These are phyloP conservation scores for Crotalaria pallida DNA, from an alignment of 306 rosid genomes.

Conservation along the genomic window DNA sequence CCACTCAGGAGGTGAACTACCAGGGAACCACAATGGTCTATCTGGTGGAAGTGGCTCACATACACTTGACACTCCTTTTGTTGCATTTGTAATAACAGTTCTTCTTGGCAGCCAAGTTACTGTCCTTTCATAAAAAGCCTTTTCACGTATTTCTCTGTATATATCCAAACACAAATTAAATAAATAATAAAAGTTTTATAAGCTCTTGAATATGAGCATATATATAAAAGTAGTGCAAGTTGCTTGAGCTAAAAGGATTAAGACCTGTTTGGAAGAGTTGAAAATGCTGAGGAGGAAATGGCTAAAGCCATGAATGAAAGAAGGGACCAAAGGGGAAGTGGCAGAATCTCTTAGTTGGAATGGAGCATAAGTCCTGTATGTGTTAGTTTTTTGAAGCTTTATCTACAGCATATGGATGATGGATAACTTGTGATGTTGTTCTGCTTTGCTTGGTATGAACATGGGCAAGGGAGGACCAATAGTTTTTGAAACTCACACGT, in stretches of 20 bases:
- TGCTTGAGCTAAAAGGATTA: background rate
- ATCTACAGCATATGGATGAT: constrained; percentile 19
- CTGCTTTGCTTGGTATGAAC: constrained; percentile 2
- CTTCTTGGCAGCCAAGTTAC: constrained; percentile 25
- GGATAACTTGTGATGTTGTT: constrained; percentile 12
- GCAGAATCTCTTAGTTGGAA: constrained; percentile 2
- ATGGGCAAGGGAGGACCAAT: constrained; percentile 1
- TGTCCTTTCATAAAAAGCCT: constrained; percentile 19
- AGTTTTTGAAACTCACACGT: constrained; percentile 13
- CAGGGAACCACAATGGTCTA: constrained; percentile 89
- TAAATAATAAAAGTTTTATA: no score
- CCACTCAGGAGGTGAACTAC: constrained; percentile 80
- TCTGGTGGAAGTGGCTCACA: constrained; percentile 90
- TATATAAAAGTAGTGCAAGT: background rate
- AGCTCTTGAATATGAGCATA: background rate
- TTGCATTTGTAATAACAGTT: constrained; percentile 32
- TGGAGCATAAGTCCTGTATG: background rate
- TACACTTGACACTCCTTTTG: constrained; percentile 66
- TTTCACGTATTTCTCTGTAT: constrained; percentile 38
- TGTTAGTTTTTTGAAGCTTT: background rate
- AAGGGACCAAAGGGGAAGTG: background rate
- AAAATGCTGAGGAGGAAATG: constrained; percentile 53
- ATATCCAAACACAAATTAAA: constrained; percentile 11
- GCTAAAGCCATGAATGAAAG: constrained; percentile 59
- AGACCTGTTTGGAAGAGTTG: constrained; percentile 56